These are phyloP conservation scores for Zhuliangozyma blackwelliae DNA, from an alignment of 1,139 yeast species.

Conservation along the genomic window DNA sequence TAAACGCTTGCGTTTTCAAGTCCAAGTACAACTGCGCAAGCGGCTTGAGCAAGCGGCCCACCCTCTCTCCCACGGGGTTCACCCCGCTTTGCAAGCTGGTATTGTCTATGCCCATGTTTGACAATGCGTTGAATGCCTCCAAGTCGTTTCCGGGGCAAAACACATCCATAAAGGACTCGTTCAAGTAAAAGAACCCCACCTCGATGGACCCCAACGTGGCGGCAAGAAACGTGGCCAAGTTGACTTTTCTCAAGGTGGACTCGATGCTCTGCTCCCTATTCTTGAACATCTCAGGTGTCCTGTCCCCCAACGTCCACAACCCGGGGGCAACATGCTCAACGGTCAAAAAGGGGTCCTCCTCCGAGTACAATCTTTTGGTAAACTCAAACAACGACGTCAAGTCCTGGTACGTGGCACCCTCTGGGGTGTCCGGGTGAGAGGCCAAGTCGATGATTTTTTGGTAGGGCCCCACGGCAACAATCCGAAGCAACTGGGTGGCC, in stretches of 20 bases:
- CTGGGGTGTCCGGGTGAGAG: conserved; percentile 65
- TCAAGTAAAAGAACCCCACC: conserved; percentile 81
- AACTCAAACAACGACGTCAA: conserved; percentile 74
- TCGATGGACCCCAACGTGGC: conserved; percentile 83
- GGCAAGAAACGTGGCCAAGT: conserved; percentile 79
- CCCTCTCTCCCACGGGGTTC: conserved; percentile 33
- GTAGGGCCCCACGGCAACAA: conserved; percentile 66
- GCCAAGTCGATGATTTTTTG: conserved; percentile 71
- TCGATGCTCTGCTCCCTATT: conserved; percentile 64
- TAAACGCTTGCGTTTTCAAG: conserved; percentile 90
- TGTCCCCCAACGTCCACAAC: conserved; percentile 60
- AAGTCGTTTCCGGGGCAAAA: conserved; percentile 64
- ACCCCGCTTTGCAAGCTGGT: conserved; percentile 37
- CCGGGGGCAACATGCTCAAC: conserved; percentile 62
- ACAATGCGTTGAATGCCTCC: conserved; percentile 39
- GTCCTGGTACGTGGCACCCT: conserved; percentile 71
- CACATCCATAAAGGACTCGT: conserved; percentile 77
- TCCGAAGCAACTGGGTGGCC: conserved; percentile 67
- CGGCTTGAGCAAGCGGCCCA: conserved; percentile 66
- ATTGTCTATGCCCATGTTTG: conserved; percentile 32
- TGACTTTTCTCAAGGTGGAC: conserved; percentile 73
- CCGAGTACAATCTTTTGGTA: conserved; percentile 58
- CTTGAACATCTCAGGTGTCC: conserved; percentile 53
- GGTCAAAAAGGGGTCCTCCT: conserved; percentile 63
- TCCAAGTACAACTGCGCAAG: conserved; percentile 80